A percentile compares a stretch with the other conserved stretches of the same genome.
These are phyloP conservation scores for Ailanthus altissimus DNA, from an alignment of 345 rosid genomes.

Conservation along the genomic window DNA sequence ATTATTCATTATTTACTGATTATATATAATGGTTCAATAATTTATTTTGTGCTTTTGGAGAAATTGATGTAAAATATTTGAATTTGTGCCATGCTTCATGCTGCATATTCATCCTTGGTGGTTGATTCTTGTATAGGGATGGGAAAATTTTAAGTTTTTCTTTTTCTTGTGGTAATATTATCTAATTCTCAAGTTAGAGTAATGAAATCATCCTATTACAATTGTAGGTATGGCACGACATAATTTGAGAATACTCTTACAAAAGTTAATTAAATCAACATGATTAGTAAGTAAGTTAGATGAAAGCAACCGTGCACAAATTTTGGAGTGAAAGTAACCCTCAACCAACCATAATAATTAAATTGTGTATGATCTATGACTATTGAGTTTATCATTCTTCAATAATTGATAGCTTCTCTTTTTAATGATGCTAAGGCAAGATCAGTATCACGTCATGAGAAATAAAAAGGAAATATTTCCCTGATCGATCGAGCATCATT, in stretches of 20 bases:
- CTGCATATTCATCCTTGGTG: no score
- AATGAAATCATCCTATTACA: background rate
- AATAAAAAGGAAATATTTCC: background rate
- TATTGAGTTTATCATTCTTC: no score
- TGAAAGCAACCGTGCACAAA: conserved; percentile 20
- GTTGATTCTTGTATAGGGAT: no score
- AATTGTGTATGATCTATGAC: background rate
- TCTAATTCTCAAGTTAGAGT: background rate
- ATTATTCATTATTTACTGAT: no score
- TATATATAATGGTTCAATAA: background rate
- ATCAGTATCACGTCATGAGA: conserved; percentile 26
- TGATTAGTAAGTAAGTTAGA: conserved; percentile 7
- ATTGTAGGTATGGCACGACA: background rate
- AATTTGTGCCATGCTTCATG: background rate
- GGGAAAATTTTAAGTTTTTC: background rate
- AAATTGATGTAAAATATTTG: no score
- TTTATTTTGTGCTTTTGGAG: background rate
- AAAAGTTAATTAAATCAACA: conserved; percentile 17
- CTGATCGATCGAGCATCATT: no score
- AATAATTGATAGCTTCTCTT: conserved; percentile 1
- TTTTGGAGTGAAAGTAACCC: conserved; percentile 6
- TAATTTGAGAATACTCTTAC: background rate
- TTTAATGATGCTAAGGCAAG: conserved; percentile 13
- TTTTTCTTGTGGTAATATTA: background rate
- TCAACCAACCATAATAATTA: conserved; percentile 19